A percentile compares a stretch with the other conserved stretches of the same genome.
phyloP scores from a whole-genome alignment of 129 eudicot species.

The Flaveria robusta region DNA sequence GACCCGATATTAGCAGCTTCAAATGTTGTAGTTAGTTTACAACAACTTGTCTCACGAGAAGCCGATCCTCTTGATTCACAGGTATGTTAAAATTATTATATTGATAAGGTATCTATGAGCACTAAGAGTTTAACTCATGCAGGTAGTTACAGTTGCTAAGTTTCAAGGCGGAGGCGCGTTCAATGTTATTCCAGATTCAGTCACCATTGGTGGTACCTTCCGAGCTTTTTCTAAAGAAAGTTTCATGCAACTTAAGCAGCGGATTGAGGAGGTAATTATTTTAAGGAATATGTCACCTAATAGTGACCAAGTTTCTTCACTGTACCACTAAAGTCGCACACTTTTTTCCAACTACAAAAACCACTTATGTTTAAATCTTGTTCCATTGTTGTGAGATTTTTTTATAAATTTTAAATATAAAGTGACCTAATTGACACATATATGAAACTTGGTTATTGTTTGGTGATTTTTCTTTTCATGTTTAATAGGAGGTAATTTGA shows the following conservation, averaged over 20 bases:
- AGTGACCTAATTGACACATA: background rate
- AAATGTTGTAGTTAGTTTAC: conserved; percentile 82
- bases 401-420: too few relatives aligned
- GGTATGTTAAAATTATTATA: conserved; percentile 32
- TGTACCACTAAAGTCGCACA: background rate
- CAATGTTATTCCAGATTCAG: conserved; percentile 97
- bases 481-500: background rate
- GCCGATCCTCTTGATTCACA: conserved; percentile 98
- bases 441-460: background rate
- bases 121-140: conserved; percentile 27
- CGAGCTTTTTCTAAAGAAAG: conserved; percentile 78
- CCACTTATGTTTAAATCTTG: background rate
- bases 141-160: conserved; percentile 94
- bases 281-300: background rate
- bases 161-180: conserved; percentile 96
- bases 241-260: conserved; percentile 69
- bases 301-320: background rate
- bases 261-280: conserved; percentile 80
- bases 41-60: conserved; percentile 90
- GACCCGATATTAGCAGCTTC: conserved; percentile 98
- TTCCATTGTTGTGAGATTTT: background rate
- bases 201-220: conserved; percentile 89
- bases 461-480: background rate
- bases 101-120: conserved; percentile 1
- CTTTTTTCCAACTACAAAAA: background rate